Evolutionary conservation across 1,284 basidiomycete genomes (phyloP), one percentile per base, ranked within the genome.

Genomic region (Tetrapyrgos nigripes): DNA sequence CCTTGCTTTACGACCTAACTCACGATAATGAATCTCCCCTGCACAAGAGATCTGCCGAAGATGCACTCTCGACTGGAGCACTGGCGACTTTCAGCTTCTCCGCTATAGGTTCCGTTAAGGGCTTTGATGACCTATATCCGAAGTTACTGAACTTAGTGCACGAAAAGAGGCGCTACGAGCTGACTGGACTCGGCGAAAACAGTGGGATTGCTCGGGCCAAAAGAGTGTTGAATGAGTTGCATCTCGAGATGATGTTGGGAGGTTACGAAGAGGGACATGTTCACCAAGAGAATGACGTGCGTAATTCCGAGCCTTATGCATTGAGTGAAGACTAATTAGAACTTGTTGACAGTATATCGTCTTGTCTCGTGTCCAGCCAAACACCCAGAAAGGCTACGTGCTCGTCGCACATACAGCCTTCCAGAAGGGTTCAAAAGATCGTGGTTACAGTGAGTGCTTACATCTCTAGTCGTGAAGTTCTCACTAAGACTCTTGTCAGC

Each of bases 41-140:
- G 10, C 85, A 93, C 75, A 97, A 97, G 73, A 88, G 94, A 37
- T 92, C 93, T 1, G 93, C 95, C 5, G 93, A 97, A 72, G 94
- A 98, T 71, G 91, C 94, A 0, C 83, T 98, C n/a, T 90, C 93
- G 4, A 95, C 93, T 0, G 96, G 93, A 4, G 92, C 93, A 9
- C 81, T 98, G 14, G 90, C 92, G 17, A 87, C 94, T 0, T 97
- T 97, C 76, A 91, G 91, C 48, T 87, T 86, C 69, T 92, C 87
- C 17, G 96, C 92, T 4, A 85, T 93, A 49, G 96, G 95, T 1
- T 96, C 93, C 5, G 94, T 94, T 65, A 97, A 97, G 74, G 96
- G 96, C 31, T 97, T 96, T 68, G 96, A 98, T 70, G 96, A 98
- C 68, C 76, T 98, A n/a, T 97, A 97, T 71, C 95, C 96, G 4